phyloP scores from a whole-genome alignment of 2,329 filamentous ascomycete species.

The Trichophyton verrucosum region DNA sequence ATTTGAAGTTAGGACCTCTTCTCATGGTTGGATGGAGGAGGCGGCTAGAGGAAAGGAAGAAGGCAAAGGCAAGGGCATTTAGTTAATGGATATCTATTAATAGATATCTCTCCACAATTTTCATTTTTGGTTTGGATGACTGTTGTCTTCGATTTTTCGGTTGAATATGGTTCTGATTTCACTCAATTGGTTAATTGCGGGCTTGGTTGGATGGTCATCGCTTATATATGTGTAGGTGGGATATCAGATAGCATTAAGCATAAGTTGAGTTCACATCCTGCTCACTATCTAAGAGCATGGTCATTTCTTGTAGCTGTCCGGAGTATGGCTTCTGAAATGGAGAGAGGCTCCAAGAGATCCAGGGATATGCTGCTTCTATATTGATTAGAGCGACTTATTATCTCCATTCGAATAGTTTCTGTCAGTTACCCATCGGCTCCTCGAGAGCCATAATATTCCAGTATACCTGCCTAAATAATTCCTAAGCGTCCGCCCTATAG shows the following conservation, averaged over 20 bases:
- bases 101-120: not conserved
- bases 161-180: not conserved
- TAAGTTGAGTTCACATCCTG: not conserved
- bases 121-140: not conserved
- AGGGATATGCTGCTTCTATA: not conserved
- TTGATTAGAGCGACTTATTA: not conserved
- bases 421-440: not conserved
- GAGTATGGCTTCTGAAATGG: too few species aligned
- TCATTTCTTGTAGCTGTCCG: not conserved
- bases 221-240: not conserved
- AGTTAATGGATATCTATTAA: not conserved
- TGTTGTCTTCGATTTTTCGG: not conserved
- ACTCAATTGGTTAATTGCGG: not conserved
- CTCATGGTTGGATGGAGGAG: slow-evolving; percentile 1
- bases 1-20: not conserved
- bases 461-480: too few species aligned
- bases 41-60: not conserved
- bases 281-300: not conserved
- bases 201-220: not conserved
- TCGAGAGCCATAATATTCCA: not conserved
- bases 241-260: not conserved
- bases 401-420: not conserved
- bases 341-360: not conserved
- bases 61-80: not conserved
- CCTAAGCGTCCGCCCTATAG: too few species aligned